Evolutionary conservation across 306 rosid genomes (phyloP).

Genomic region (Hippophae rhamnoides): DNA sequence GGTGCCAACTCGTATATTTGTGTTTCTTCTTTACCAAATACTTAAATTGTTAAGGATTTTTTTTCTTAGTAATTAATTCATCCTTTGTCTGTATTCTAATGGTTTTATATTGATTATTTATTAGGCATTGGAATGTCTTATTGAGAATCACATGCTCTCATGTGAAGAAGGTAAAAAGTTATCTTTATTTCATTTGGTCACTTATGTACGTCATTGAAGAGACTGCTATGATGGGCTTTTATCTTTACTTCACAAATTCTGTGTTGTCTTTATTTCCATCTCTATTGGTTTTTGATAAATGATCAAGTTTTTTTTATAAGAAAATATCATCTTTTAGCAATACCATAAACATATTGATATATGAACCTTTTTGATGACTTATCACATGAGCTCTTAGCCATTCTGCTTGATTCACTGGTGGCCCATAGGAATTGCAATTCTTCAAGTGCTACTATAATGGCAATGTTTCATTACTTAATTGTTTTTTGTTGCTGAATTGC

Average conservation of each 20-base stretch:
- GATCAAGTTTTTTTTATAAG: no score
- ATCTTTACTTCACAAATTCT: no score
- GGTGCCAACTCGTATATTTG: no score
- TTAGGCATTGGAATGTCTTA: conserved; percentile 93
- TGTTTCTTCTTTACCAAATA: no score
- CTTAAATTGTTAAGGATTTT: not conserved
- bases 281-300: no score
- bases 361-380: no score
- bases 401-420: no score
- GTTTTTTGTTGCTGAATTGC: conserved; percentile 28
- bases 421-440: no score
- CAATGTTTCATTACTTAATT: conserved; percentile 4
- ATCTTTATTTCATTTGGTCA: conserved; percentile 1
- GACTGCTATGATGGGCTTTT: not conserved
- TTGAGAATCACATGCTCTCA: conserved; percentile 95
- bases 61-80: not conserved
- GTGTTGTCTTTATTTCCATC: no score
- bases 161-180: conserved; percentile 67
- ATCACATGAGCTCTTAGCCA: no score
- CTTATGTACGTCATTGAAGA: conserved; percentile 3
- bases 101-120: conserved; percentile 17
- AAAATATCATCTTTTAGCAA: no score
- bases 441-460: not conserved
- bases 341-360: no score
- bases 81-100: not conserved